Evolutionary conservation across 2,329 filamentous ascomycete genomes (phyloP), one percentile per base, ranked within the genome.

Genomic region (Exophiala bonariae): DNA sequence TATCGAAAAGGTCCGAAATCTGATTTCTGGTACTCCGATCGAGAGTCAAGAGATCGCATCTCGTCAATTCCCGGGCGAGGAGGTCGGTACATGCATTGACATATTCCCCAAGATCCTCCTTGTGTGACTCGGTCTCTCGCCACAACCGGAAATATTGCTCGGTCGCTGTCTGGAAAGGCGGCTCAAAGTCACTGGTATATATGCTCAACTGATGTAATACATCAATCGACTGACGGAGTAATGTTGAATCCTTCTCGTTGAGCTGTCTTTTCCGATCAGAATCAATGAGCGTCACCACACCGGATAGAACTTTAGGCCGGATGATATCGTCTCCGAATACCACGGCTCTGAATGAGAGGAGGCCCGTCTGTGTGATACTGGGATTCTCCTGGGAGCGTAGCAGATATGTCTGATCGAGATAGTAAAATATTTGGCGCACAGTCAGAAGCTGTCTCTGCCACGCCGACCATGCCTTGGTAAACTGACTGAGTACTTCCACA

Each of bases 351-450:
- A 97, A 99, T 50, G 89, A 78, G 11, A 76, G 70, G 45, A 93
- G 82, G 4, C 85, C 82, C 73, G 95, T 83, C 61, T 95, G 89
- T 61, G 91, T 86, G 47, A 99, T 82, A 26, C 86, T 86, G 8
- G 78, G 77, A 28, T 79, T 70, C 17, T 85, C 81, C 57, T 85
- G 83, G 36, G 84, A 83, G 47, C 86, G 84, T 2, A 96, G 74
- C 6, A 99, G 77, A 63, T 90, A 96, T 2, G 90, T 88, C 54
- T 93, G 84, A 65, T 99, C 92, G 56, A 99, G 79, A 62, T 91
- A 99, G 71, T 90, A 95, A 69, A 96, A 97, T 31, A 95, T 86
- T 54, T 87, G 92, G 39, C 90, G 82, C 42, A 99, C 81, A 11
- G 85, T 83, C 56, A 83, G 86, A 70, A 89, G 76, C 66, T 93